Evolutionary conservation across 75 land plant genomes (phyloP).

Genomic region (Cunninghamia lanceolata): DNA sequence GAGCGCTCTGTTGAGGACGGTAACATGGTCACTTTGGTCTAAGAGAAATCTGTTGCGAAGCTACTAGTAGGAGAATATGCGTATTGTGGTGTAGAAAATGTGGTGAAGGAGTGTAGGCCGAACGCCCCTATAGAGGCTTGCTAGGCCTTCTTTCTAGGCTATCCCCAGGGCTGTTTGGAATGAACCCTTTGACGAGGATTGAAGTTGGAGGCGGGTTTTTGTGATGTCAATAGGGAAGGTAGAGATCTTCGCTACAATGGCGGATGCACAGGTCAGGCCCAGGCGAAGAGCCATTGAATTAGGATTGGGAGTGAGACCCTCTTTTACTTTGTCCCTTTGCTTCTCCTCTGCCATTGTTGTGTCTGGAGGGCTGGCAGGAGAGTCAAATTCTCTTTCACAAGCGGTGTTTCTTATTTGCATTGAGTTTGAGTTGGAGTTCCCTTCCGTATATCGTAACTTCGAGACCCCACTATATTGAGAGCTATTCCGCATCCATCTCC

Average conservation of each 20-base stretch:
- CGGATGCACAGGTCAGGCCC: constrained; percentile 59
- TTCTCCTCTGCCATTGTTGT: neutral
- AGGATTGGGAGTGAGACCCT: neutral
- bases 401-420: no score
- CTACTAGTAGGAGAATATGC: constrained; percentile 77
- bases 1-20: no score
- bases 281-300: constrained; percentile 28
- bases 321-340: neutral
- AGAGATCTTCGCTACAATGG: constrained; percentile 70
- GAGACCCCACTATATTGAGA: no score
- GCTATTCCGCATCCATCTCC: no score
- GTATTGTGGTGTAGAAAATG: constrained; percentile 79
- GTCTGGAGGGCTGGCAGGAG: neutral
- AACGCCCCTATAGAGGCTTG: constrained; percentile 73
- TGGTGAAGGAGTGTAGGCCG: constrained; percentile 79
- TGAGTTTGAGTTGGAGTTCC: no score
- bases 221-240: constrained; percentile 91
- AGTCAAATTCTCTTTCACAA: no score
- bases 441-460: no score
- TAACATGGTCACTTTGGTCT: neutral
- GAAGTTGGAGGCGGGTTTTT: constrained; percentile 81
- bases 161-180: constrained; percentile 51
- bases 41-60: constrained; percentile 33
- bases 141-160: constrained; percentile 38
- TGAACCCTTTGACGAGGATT: constrained; percentile 33